A percentile compares a stretch with the other conserved stretches of the same genome.
Conservation (phyloP, 176 grass and related monocot species). For the Aegilops bicornis region DNA sequence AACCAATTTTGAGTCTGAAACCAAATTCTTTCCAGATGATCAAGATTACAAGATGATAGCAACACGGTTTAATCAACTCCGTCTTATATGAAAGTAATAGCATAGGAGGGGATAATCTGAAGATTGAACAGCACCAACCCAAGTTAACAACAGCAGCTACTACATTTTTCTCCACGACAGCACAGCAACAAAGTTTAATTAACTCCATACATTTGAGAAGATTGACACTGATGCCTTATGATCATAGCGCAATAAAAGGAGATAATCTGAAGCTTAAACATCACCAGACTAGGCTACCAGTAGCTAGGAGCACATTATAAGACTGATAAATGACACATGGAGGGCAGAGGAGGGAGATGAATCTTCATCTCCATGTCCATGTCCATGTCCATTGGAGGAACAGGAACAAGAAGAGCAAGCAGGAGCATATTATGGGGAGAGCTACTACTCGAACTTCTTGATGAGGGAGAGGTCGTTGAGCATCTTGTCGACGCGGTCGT, state of each 20-base stretch:
- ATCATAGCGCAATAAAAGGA: not conserved
- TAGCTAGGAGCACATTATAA: not conserved
- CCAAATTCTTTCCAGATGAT: not conserved
- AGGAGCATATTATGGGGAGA: not conserved
- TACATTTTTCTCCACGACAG: too few relatives aligned
- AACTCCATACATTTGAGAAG: not conserved
- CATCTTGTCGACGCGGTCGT: conserved; percentile 84
- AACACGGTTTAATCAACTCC: not conserved
- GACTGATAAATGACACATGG: not conserved
- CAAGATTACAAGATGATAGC: not conserved
- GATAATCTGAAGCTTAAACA: not conserved
- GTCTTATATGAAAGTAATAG: not conserved
- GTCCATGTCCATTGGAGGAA: too few relatives aligned
- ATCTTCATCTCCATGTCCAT: too few relatives aligned
- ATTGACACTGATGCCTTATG: not conserved
- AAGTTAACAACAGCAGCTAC: too few relatives aligned
- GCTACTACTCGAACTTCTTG: conserved; percentile 79
- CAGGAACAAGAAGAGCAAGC: too few relatives aligned
- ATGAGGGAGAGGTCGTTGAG: conserved; percentile 91
- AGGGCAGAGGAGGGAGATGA: too few relatives aligned
- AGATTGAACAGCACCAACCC: not conserved
- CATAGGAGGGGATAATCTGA: not conserved
- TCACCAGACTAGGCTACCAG: not conserved
- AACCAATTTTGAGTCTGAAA: not conserved
- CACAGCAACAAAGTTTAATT: not conserved